Conservation (phyloP, 1,284 basidiomycete species). For the Sparassis latifolia region DNA sequence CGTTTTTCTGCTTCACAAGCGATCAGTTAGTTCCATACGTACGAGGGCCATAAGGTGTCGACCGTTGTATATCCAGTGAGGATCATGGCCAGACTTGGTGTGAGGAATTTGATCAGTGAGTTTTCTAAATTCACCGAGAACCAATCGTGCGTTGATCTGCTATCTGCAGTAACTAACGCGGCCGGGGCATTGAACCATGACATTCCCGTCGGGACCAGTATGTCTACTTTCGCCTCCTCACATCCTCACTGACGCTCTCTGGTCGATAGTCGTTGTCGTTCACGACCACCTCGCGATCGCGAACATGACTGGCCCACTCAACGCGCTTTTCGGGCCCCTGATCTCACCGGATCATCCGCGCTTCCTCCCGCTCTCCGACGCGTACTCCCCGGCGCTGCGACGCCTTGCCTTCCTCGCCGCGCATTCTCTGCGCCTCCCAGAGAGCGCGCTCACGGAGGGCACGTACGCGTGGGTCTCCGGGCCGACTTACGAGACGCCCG, state of each 20-base stretch:
- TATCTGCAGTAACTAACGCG: slow-evolving; percentile 71
- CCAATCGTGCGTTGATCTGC: neutral
- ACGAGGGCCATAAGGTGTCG: slow-evolving; percentile 68
- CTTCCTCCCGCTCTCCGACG: slow-evolving; percentile 75
- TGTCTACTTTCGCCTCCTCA: slow-evolving; percentile 19
- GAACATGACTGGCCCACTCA: slow-evolving; percentile 63
- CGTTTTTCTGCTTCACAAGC: neutral
- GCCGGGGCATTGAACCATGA: slow-evolving; percentile 70
- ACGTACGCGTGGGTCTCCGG: slow-evolving; percentile 84
- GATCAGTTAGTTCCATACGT: slow-evolving; percentile 64
- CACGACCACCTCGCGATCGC: slow-evolving; percentile 82
- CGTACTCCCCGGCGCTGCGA: slow-evolving; percentile 68
- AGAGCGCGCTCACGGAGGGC: slow-evolving; percentile 59
- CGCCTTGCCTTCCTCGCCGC: slow-evolving; percentile 65
- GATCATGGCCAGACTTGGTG: slow-evolving; percentile 68
- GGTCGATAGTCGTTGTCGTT: slow-evolving; percentile 68
- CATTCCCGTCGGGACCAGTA: slow-evolving; percentile 77
- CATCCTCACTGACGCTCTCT: neutral
- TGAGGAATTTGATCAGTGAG: slow-evolving; percentile 69
- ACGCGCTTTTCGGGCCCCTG: slow-evolving; percentile 70
- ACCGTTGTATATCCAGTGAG: slow-evolving; percentile 75
- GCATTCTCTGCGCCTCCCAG: slow-evolving; percentile 41
- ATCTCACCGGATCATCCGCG: slow-evolving; percentile 50
- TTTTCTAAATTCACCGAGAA: neutral
- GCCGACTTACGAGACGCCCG: slow-evolving; percentile 80